A percentile compares a stretch with the other conserved stretches of the same genome.
Conservation (phyloP, 2,329 filamentous ascomycete genomes). For the Botrytis deweyae region DNA sequence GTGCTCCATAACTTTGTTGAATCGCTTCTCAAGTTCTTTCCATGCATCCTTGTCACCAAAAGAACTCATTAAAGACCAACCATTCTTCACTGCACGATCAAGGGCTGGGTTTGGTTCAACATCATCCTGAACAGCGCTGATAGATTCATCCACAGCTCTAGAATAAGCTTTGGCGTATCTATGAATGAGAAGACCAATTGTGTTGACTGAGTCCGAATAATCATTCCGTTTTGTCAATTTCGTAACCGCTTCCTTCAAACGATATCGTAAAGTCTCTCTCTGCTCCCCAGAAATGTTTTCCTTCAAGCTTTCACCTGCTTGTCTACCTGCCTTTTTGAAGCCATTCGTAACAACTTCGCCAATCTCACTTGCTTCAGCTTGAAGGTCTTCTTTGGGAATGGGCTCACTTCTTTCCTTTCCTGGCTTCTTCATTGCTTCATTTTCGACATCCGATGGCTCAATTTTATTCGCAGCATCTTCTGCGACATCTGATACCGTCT, state of each 20-base stretch:
- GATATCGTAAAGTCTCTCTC: constrained; percentile 67
- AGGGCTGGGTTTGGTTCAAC: constrained; percentile 71
- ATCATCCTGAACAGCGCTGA: constrained; percentile 66
- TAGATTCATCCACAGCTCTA: constrained; percentile 65
- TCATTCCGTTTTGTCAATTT: constrained; percentile 75
- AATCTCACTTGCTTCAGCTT: constrained; percentile 55
- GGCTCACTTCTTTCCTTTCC: constrained; percentile 32
- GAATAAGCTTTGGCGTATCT: constrained; percentile 79
- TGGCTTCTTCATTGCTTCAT: constrained; percentile 50
- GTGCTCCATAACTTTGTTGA: constrained; percentile 71
- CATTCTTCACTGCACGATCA: constrained; percentile 72
- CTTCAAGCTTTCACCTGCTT: constrained; percentile 67
- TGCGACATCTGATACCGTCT: constrained; percentile 73
- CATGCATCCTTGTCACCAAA: constrained; percentile 75
- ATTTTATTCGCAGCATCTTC: constrained; percentile 71
- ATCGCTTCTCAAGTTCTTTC: constrained; percentile 68
- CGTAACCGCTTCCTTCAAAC: constrained; percentile 72
- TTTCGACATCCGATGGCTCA: constrained; percentile 64
- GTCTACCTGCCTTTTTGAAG: constrained; percentile 51
- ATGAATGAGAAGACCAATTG: constrained; percentile 70
- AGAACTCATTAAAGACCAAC: constrained; percentile 77
- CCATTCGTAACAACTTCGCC: constrained; percentile 42
- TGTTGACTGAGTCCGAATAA: constrained; percentile 84
- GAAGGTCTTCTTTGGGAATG: constrained; percentile 63
- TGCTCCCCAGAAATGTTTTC: constrained; percentile 74